phyloP scores from a whole-genome alignment of 129 eudicot genomes.

The Silybum marianum region DNA sequence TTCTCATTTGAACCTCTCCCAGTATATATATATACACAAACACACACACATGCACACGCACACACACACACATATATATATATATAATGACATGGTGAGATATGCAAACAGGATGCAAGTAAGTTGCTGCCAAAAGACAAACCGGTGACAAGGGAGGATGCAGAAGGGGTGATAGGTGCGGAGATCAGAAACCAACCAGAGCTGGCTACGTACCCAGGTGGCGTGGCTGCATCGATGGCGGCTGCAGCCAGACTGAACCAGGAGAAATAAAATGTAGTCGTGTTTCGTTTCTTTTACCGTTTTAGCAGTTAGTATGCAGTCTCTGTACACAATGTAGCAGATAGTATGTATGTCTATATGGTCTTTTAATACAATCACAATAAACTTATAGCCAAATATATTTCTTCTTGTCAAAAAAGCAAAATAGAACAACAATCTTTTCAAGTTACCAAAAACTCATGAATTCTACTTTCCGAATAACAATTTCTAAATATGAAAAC shows the following conservation, averaged over 20 bases:
- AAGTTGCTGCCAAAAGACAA: slow-evolving; percentile 44
- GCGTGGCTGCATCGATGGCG: slow-evolving; percentile 56
- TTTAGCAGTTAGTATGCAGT: neutral
- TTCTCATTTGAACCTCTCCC: too few relatives aligned
- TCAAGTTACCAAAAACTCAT: neutral
- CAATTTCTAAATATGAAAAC: neutral
- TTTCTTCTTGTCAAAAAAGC: too few relatives aligned
- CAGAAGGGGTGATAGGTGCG: slow-evolving; percentile 49
- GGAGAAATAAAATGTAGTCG: neutral
- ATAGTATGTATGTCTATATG: neutral
- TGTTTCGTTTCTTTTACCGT: neutral
- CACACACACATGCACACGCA: too few relatives aligned
- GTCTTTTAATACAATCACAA: neutral
- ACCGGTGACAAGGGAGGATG: slow-evolving; percentile 56
- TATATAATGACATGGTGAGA: too few relatives aligned
- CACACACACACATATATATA: too few relatives aligned
- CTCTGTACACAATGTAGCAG: neutral
- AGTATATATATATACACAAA: too few relatives aligned
- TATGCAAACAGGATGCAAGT: slow-evolving; percentile 46
- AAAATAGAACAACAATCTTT: too few relatives aligned
- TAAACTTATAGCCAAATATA: neutral
- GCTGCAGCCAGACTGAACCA: slow-evolving; percentile 47
- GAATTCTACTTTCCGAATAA: too few relatives aligned
- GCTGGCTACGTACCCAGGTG: slow-evolving; percentile 46
- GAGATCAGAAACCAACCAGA: slow-evolving; percentile 52